phyloP scores from a whole-genome alignment of 2,329 filamentous ascomycete species.

The Chaetoscypha palmicola region DNA sequence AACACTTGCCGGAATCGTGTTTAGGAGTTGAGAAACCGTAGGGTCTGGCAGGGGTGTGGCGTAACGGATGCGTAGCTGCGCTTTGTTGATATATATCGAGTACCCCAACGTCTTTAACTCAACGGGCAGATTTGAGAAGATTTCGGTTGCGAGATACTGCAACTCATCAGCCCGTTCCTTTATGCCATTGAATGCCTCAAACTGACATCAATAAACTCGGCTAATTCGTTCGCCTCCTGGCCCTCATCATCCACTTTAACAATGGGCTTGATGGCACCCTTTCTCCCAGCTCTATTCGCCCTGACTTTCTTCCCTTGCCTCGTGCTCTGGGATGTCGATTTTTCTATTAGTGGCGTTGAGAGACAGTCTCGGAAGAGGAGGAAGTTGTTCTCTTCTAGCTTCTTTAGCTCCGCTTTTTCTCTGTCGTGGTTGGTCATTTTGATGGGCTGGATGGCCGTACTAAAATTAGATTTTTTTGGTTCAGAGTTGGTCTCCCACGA shows the following conservation, averaged over 20 bases:
- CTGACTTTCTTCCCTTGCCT: conserved; percentile 32
- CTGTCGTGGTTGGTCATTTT: too few relatives aligned
- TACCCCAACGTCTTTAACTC: conserved; percentile 57
- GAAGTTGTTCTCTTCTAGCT: conserved; percentile 46
- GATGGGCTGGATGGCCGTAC: too few relatives aligned
- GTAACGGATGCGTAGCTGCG: conserved; percentile 47
- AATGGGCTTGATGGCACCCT: conserved; percentile 21
- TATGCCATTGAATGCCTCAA: background rate
- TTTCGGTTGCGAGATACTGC: conserved; percentile 64
- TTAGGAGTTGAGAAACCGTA: conserved; percentile 36
- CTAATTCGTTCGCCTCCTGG: conserved; percentile 50
- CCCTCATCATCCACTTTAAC: conserved; percentile 3
- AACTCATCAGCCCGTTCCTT: background rate
- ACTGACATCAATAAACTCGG: conserved; percentile 57
- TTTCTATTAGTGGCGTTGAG: conserved; percentile 60
- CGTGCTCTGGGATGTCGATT: conserved; percentile 33
- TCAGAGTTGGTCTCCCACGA: too few relatives aligned
- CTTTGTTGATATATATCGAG: conserved; percentile 43
- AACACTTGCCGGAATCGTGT: conserved; percentile 47
- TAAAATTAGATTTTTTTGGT: too few relatives aligned
- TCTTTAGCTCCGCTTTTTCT: conserved; percentile 8
- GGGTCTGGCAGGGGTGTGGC: conserved; percentile 45
- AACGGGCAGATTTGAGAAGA: conserved; percentile 58
- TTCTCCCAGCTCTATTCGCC: conserved; percentile 32
- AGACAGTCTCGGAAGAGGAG: conserved; percentile 68